A percentile compares a stretch with the other conserved stretches of the same genome.
Evolutionary conservation across 257 asterid species (phyloP).

Genomic region (Petrea volubilis): DNA sequence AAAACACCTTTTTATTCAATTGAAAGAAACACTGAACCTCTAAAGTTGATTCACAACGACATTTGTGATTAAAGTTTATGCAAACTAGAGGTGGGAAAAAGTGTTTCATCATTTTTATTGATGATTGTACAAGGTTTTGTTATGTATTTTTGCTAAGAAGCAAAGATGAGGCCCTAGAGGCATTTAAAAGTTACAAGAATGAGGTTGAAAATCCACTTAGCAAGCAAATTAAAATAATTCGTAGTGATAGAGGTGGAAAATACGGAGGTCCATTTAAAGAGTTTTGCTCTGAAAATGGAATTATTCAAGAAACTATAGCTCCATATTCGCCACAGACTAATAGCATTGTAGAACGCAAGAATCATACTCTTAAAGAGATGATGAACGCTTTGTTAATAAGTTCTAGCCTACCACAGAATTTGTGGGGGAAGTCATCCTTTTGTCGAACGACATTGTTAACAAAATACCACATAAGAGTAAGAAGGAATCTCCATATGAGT

Average conservation of each 20-base stretch:
- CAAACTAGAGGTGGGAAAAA: background rate
- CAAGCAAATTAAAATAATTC: no score
- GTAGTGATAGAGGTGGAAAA: background rate
- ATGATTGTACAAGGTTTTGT: no score
- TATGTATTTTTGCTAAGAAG: no score
- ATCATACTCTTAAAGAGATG: no score
- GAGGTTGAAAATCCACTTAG: no score
- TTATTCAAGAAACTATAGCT: background rate
- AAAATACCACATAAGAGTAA: no score
- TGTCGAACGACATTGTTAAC: background rate
- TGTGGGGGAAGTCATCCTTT: background rate
- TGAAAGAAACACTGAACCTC: background rate
- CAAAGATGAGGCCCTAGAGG: no score
- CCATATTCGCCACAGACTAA: background rate
- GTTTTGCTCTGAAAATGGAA: background rate
- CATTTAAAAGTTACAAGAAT: no score
- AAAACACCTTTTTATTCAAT: background rate
- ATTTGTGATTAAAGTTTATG: background rate
- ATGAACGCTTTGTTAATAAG: background rate
- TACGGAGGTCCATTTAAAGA: background rate
- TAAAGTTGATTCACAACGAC: no score
- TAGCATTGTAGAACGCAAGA: no score
- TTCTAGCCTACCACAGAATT: background rate
- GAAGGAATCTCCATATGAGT: background rate
- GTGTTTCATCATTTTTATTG: background rate